Base-by-base conservation (phyloP, 2,329 filamentous ascomycete genomes). In the Salinomyces thailandicus region DNA sequence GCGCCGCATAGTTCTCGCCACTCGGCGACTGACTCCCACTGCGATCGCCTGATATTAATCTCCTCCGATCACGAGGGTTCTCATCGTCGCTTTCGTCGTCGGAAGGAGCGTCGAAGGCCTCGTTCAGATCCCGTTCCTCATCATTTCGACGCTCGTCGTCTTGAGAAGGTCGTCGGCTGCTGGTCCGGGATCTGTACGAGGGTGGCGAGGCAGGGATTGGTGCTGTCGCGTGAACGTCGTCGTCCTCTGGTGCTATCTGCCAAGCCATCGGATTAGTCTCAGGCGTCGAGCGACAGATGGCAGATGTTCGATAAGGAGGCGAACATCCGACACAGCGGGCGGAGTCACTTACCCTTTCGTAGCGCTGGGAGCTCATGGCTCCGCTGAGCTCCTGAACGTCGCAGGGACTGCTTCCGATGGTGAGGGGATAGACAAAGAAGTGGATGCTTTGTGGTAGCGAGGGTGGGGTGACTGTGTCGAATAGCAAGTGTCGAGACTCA, bases 181-280 rank as follows among this genome's bases (percentile, higher is more conserved):
- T 85, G 19, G 81, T 71, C 56, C 83, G 77, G 31, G 87, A 95
- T 59, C 79, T 85, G 62, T 95, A 96, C 1, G 89, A 95, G 2
- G 89, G 89, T 24, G 68, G 68, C 16, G 60, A 51, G 44, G 59
- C 56, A 33, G 49, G 51, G 16, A 49, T 41, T 28, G 44, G 48
- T 46, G 52, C 42, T 55, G 47, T 52, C 33, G 45, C 44, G 39
- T 53, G 48, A 43, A 65, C 58, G 45, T 64, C 59, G 38, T 66
- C 62, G 47, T 66, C 53, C 41, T 51, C 59, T 45, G 61, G 59
- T 50, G 68, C 58, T 37, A 56, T 41, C 52, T 56, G 50, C 22
- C n/a, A 5, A 28, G 19, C 14, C 5, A 31, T 20, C 35, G 28
- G 40, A 34, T 52, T 28, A 52, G 46, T 33, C 37, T 36, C 35